Conservation (phyloP, 2,329 filamentous ascomycete species). For the Neonectria neomacrospora region DNA sequence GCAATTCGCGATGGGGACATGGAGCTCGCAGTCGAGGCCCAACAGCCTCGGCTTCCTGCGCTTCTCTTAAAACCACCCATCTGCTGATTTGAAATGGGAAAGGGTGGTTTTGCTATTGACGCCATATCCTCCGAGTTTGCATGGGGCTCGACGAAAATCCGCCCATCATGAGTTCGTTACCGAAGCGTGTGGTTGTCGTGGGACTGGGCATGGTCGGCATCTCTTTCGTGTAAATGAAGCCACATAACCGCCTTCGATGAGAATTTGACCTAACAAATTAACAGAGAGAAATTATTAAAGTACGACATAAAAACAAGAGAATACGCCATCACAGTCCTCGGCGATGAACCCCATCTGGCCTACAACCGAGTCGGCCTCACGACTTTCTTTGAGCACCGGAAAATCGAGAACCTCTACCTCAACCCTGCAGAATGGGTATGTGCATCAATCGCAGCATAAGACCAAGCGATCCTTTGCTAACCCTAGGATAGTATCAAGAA, state of each 20-base stretch:
- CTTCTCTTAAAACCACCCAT: slow-evolving; percentile 34
- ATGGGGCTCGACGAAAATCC: slow-evolving; percentile 5
- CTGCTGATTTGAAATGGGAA: slow-evolving; percentile 1
- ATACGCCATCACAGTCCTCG: slow-evolving; percentile 86
- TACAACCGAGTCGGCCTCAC: slow-evolving; percentile 93
- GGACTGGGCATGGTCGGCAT: slow-evolving; percentile 93
- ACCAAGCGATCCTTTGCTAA: slow-evolving; percentile 15
- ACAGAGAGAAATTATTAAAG: slow-evolving; percentile 88
- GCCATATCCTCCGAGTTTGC: background rate
- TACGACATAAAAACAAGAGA: slow-evolving; percentile 79
- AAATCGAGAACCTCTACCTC: slow-evolving; percentile 88
- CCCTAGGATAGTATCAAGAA: slow-evolving; percentile 67
- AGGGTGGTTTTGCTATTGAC: background rate
- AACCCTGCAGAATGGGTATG: slow-evolving; percentile 84
- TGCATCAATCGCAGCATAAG: background rate
- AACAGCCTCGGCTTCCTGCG: slow-evolving; percentile 14
- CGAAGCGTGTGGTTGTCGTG: slow-evolving; percentile 81
- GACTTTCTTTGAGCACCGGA: slow-evolving; percentile 86
- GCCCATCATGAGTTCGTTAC: slow-evolving; percentile 37
- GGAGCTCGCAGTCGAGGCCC: slow-evolving; percentile 20
- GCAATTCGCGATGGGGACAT: slow-evolving; percentile 36
- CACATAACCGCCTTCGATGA: background rate
- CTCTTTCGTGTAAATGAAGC: slow-evolving; percentile 79
- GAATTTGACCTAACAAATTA: slow-evolving; percentile 20
- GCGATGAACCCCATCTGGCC: slow-evolving; percentile 86